phyloP scores from a whole-genome alignment of 768 basidiomycete genomes.

The Psilocybe cyanescens region DNA sequence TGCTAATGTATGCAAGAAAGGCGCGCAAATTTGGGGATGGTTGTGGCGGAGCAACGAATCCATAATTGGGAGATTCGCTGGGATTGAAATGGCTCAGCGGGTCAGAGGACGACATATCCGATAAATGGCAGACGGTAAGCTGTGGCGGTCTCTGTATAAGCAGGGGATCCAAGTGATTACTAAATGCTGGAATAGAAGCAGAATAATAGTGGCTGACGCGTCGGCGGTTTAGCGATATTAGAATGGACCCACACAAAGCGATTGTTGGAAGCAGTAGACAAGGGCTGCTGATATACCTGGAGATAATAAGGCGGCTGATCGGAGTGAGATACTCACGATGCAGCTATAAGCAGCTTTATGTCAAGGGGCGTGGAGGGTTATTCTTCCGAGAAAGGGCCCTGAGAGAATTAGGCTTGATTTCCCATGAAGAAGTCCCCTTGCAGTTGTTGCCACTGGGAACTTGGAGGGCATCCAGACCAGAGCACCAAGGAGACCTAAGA shows the following conservation, averaged over 20 bases:
- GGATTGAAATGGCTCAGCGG: slow-evolving; percentile 24
- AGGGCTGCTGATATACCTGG: slow-evolving; percentile 1
- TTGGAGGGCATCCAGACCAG: neutral
- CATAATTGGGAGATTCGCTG: slow-evolving; percentile 26
- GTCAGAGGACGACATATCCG: slow-evolving; percentile 7
- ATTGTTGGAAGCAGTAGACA: slow-evolving; percentile 3
- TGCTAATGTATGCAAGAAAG: slow-evolving; percentile 36
- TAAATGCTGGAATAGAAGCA: neutral
- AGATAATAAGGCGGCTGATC: slow-evolving; percentile 15
- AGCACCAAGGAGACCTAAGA: slow-evolving; percentile 1
- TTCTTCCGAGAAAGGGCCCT: slow-evolving; percentile 19
- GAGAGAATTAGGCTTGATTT: slow-evolving; percentile 15
- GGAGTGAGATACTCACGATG: slow-evolving; percentile 5
- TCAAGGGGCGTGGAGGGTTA: slow-evolving; percentile 11
- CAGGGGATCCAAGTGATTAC: neutral
- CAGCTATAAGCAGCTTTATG: slow-evolving; percentile 18
- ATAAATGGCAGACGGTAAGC: neutral
- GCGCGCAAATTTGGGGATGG: slow-evolving; percentile 38
- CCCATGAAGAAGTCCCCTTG: slow-evolving; percentile 15
- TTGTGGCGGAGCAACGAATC: slow-evolving; percentile 28
- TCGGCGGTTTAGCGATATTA: neutral
- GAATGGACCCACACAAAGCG: slow-evolving; percentile 4
- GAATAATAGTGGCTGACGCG: neutral
- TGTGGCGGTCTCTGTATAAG: neutral
- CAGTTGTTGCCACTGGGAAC: slow-evolving; percentile 11